These are phyloP conservation scores for Rhizopus arrhizus DNA, from an alignment of 371 early-diverging fungal genomes.

Conservation along the genomic window DNA sequence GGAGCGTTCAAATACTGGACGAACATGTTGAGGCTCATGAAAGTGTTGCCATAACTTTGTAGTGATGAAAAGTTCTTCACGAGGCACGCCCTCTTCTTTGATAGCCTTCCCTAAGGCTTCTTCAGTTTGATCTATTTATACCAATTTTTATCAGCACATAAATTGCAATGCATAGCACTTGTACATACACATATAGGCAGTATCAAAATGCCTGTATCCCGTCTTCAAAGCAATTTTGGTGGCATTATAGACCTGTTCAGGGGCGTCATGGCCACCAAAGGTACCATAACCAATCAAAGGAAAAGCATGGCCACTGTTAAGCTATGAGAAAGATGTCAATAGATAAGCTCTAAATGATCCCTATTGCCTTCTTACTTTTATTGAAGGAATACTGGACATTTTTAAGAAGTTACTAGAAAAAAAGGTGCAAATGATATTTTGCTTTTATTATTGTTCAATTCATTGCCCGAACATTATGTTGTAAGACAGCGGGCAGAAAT, in stretches of 20 bases:
- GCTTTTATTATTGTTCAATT: too few species aligned
- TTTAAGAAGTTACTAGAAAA: not conserved
- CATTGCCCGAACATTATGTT: too few species aligned
- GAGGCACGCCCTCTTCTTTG: conserved; percentile 52
- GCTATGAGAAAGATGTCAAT: conserved; percentile 1
- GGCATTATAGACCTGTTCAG: conserved; percentile 42
- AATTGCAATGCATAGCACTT: not conserved
- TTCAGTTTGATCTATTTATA: conserved; percentile 56
- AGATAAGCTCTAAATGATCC: not conserved
- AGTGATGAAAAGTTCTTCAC: conserved; percentile 82
- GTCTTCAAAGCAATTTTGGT: conserved; percentile 40
- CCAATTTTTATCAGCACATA: too few species aligned
- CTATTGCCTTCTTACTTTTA: not conserved
- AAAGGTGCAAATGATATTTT: too few species aligned
- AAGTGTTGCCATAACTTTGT: conserved; percentile 88
- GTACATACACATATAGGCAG: conserved; percentile 47
- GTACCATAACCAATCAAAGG: conserved; percentile 50
- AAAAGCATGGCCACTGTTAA: conserved; percentile 41
- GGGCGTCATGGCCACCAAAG: conserved; percentile 45
- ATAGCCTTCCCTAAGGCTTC: conserved; percentile 77
- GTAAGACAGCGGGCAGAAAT: too few species aligned
- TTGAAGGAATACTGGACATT: not conserved
- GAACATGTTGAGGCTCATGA: conserved; percentile 56
- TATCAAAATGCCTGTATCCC: conserved; percentile 50
- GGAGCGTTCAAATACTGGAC: conserved; percentile 57